phyloP scores from a whole-genome alignment of 768 basidiomycete species.

The Lanmaoa rubissima region DNA sequence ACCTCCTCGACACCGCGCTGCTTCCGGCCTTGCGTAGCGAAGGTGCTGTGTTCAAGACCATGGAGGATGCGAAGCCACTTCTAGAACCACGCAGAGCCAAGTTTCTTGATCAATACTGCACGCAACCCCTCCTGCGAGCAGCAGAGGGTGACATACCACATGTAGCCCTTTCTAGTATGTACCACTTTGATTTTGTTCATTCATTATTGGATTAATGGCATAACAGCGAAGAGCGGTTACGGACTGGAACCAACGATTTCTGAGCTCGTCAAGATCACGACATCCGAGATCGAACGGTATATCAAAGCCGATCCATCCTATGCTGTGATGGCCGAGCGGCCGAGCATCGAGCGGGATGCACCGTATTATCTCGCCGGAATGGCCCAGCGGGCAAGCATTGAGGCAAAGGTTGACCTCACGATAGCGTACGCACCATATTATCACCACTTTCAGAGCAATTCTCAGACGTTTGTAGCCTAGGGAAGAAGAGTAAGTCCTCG shows the following conservation, averaged over 20 bases:
- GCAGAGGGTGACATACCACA: neutral
- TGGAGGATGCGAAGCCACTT: neutral
- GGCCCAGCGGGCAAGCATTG: neutral
- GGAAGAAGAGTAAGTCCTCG: neutral
- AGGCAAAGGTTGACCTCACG: neutral
- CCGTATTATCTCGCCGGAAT: neutral
- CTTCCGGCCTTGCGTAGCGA: neutral
- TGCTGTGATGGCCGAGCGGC: neutral
- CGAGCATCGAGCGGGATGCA: neutral
- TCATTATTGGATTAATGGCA: neutral
- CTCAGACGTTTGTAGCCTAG: neutral
- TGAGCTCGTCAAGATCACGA: neutral
- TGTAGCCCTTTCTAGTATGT: neutral
- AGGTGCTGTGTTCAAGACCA: neutral
- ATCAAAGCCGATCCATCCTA: neutral
- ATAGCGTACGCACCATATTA: neutral
- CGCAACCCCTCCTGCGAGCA: neutral
- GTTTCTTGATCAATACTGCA: neutral
- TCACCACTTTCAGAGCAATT: neutral
- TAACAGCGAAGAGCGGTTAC: neutral
- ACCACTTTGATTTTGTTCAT: neutral
- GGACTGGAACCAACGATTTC: neutral
- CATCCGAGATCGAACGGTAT: neutral
- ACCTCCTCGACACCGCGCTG: neutral
- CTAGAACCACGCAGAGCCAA: neutral